Conservation (phyloP, 768 basidiomycete species). For the Ramaria sp. region DNA sequence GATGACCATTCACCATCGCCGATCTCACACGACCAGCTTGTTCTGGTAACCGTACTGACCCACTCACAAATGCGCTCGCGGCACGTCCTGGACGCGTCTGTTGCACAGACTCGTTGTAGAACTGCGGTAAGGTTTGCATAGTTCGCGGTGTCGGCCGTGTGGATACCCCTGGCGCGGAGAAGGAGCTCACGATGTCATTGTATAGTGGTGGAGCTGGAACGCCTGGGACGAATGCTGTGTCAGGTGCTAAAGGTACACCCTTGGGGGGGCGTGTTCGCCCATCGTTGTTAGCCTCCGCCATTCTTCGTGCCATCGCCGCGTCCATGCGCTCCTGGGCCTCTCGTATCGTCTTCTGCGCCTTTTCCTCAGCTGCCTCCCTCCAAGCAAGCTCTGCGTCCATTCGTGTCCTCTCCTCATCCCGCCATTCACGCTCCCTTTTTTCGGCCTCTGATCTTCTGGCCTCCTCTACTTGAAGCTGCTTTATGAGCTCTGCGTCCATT, state of each 20-base stretch:
- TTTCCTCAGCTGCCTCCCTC: neutral
- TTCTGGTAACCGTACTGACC: neutral
- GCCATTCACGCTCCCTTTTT: neutral
- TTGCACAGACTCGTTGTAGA: neutral
- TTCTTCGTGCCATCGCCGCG: neutral
- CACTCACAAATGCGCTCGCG: neutral
- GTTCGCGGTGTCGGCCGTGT: neutral
- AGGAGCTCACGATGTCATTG: too few species aligned
- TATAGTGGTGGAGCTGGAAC: too few species aligned
- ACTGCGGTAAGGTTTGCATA: neutral
- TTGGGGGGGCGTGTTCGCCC: too few species aligned
- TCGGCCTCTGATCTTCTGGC: neutral
- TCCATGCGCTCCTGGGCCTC: neutral
- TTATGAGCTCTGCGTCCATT: neutral
- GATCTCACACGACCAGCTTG: neutral
- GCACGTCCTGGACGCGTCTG: neutral
- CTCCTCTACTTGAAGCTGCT: neutral
- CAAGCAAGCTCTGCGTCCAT: neutral
- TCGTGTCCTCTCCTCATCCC: neutral
- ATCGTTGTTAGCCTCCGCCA: too few species aligned
- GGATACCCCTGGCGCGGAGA: neutral
- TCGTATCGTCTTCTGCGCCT: neutral
- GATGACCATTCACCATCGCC: neutral
- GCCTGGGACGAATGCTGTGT: too few species aligned
- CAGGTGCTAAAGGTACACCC: too few species aligned